Evolutionary conservation across 305 asterid genomes (phyloP).

Genomic region (Rubia balearica): DNA sequence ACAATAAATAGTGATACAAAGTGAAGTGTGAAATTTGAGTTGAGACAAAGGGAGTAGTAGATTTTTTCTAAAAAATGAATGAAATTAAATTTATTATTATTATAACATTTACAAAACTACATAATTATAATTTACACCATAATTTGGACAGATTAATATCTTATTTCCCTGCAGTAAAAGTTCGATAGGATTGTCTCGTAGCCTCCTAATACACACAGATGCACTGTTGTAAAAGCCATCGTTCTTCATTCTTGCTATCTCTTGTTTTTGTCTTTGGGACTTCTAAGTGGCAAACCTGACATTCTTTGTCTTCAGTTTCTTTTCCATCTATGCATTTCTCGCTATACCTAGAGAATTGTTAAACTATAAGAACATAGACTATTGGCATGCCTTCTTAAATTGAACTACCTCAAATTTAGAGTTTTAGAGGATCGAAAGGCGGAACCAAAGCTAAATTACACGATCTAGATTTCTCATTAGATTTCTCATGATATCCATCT

Average conservation of each 20-base stretch:
- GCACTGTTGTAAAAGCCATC: background rate
- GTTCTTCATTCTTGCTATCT: background rate
- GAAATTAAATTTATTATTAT: too few relatives aligned
- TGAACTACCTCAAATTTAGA: background rate
- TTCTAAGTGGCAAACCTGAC: background rate
- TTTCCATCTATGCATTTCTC: background rate
- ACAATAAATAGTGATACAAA: too few relatives aligned
- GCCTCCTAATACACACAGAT: too few relatives aligned
- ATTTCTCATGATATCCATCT: too few relatives aligned
- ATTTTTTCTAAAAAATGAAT: too few relatives aligned
- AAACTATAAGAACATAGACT: background rate
- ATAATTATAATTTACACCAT: slow-evolving; percentile 11
- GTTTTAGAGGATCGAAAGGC: background rate
- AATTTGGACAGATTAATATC: background rate
- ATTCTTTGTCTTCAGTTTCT: background rate
- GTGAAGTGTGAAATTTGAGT: too few relatives aligned
- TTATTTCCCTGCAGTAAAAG: background rate
- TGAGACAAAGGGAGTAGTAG: too few relatives aligned
- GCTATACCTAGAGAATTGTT: background rate
- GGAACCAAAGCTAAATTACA: background rate
- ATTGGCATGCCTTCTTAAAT: background rate
- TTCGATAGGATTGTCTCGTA: background rate
- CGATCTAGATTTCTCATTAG: background rate
- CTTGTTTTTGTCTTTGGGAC: background rate
- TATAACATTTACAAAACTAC: too few relatives aligned